phyloP scores from a whole-genome alignment of 305 asterid species.

The Lippia alba region DNA sequence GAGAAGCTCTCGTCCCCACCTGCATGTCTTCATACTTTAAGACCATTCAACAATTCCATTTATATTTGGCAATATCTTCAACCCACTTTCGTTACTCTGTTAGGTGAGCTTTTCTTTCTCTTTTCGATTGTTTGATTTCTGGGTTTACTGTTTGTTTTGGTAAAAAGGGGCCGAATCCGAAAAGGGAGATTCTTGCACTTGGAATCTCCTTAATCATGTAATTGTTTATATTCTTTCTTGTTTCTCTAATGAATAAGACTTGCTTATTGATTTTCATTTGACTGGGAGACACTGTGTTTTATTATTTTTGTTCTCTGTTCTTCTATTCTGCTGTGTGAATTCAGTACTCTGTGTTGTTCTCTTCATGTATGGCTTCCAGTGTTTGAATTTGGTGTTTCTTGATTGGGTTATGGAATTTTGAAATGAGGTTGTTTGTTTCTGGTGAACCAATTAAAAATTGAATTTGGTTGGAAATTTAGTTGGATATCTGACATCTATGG shows the following conservation, averaged over 20 bases:
- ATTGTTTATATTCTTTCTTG: neutral
- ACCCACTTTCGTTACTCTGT: neutral
- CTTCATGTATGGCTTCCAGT: neutral
- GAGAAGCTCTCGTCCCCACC: neutral
- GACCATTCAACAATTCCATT: neutral
- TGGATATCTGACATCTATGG: neutral
- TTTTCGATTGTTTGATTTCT: neutral
- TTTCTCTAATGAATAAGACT: neutral
- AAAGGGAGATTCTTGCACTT: neutral
- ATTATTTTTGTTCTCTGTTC: neutral
- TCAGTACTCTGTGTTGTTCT: neutral
- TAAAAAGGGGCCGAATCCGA: neutral
- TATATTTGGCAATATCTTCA: neutral
- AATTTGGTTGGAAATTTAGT: neutral
- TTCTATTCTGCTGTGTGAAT: neutral
- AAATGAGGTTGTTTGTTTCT: constrained; percentile 3
- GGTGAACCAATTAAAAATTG: neutral
- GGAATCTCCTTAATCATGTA: neutral
- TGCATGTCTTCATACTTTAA: constrained; percentile 11
- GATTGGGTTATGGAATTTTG: constrained; percentile 10
- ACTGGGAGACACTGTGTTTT: neutral
- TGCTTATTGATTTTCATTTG: neutral
- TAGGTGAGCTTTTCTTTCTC: neutral
- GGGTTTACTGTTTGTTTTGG: neutral
- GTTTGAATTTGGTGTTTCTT: neutral